Evolutionary conservation across 495 filamentous ascomycete species (phyloP), one percentile per base, ranked within the genome.

Genomic region (Bacidia gigantensis): DNA sequence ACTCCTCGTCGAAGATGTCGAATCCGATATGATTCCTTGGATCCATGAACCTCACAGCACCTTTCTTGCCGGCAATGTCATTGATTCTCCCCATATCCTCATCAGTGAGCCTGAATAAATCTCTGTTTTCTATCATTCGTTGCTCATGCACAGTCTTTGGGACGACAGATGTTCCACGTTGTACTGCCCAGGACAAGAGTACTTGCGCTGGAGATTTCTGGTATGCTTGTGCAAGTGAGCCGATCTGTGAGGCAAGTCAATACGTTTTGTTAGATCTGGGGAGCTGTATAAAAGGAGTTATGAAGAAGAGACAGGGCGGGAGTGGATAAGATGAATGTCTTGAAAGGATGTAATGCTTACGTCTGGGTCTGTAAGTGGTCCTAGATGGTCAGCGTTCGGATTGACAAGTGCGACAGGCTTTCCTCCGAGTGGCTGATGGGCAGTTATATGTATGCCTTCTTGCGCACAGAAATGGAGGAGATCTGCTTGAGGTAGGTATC

Each of bases 1-100:
- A 26, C 18, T 49, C 26, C 22, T 49, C 47, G 25, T 49, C 47
- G 14, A 35, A 49, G 47, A 49, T 49, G 22, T 38, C 47, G 32
- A 49, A 38, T 1, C 47, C 47, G 5, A n/a, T 5, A 22, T 21
- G 11, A 12, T 22, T 22, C 18, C 5, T 25, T 17, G 26, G 46
- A 44, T 44, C 41, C 17, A 44, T 7, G 20, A 17, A 44, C 20
- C 41, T 7, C 17, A 44, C 41, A 9, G 41, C 7, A 18, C 41
- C 41, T 17, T 44, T 44, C 17, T 18, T 22, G 7, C 20, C 41
- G 9, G 41, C 41, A 44, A 44, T n/a, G 17, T 18, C 9, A 22
- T 44, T 18, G 17, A 44, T 44, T 18, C 20, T 44, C 41, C 5
- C 17, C 14, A 44, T n/a, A 44, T 44, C 9, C 7, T 44, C 41